These are phyloP conservation scores for Singerocomus inundabilis DNA, from an alignment of 1,284 basidiomycete genomes.

Conservation along the genomic window DNA sequence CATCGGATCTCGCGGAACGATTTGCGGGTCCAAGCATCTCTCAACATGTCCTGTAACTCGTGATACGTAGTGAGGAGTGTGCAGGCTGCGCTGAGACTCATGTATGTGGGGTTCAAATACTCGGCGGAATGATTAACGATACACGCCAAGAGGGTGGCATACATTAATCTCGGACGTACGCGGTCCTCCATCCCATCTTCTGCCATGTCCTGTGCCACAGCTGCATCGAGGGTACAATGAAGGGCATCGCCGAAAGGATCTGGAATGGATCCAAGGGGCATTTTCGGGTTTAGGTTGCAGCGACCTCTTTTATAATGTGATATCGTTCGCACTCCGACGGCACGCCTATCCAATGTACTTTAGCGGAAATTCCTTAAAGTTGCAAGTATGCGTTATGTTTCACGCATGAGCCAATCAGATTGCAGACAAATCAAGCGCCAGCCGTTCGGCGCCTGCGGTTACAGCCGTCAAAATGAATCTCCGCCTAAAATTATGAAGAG, in stretches of 20 bases:
- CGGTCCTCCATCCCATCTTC: too few species aligned
- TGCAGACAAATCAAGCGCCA: not conserved
- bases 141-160: not conserved
- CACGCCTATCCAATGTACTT: too few species aligned
- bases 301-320: not conserved
- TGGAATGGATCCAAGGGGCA: not conserved
- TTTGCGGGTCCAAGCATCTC: not conserved
- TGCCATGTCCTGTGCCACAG: not conserved
- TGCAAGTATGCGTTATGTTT: too few species aligned
- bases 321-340: too few species aligned
- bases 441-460: conserved; percentile 9
- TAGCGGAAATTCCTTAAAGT: too few species aligned
- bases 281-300: not conserved
- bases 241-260: not conserved
- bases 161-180: too few species aligned
- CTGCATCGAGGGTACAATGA: not conserved
- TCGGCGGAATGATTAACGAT: not conserved
- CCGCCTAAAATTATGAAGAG: conserved; percentile 21
- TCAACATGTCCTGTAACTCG: not conserved
- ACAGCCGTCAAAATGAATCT: conserved; percentile 18
- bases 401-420: too few species aligned
- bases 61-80: not conserved
- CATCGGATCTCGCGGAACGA: not conserved
- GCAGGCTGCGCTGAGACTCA: not conserved
- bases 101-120: not conserved